Percentiles rank a stretch among this genome's conserved stretches.
These are phyloP conservation scores for Peronospora destructor DNA, from an alignment of 352 stramenopile genomes.

Conservation along the genomic window DNA sequence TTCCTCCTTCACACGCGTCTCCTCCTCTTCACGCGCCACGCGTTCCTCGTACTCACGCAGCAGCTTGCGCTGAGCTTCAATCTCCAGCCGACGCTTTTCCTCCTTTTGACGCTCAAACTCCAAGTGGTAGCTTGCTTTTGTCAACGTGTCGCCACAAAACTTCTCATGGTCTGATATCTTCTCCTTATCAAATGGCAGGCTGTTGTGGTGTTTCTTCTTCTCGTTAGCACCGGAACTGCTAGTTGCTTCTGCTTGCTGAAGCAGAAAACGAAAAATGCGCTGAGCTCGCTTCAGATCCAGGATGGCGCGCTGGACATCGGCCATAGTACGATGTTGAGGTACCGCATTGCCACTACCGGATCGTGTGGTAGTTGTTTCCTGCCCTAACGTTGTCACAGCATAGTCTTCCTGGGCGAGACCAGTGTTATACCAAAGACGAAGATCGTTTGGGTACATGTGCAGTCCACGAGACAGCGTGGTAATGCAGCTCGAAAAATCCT, in stretches of 20 bases:
- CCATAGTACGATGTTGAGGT: conserved; percentile 68
- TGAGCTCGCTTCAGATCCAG: conserved; percentile 77
- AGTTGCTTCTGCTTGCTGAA: conserved; percentile 55
- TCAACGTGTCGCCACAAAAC: conserved; percentile 81
- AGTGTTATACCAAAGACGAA: conserved; percentile 84
- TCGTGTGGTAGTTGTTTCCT: conserved; percentile 47
- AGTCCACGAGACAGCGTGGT: conserved; percentile 69
- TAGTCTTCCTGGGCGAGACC: conserved; percentile 84
- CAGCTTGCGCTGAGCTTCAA: conserved; percentile 74
- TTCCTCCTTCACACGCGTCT: conserved; percentile 43
- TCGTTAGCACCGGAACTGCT: conserved; percentile 14
- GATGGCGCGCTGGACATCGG: conserved; percentile 85
- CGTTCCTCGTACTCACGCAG: conserved; percentile 77
- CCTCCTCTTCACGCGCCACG: conserved; percentile 55
- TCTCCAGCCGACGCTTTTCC: conserved; percentile 76
- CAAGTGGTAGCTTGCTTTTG: conserved; percentile 84
- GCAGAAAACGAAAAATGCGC: conserved; percentile 76
- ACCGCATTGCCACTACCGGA: conserved; percentile 29
- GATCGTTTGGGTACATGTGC: conserved; percentile 71
- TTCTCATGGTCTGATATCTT: conserved; percentile 84
- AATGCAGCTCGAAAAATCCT: conserved; percentile 86
- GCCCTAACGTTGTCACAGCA: conserved; percentile 70
- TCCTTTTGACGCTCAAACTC: conserved; percentile 86
- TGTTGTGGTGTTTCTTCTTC: conserved; percentile 60
- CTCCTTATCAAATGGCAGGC: conserved; percentile 76